phyloP scores from a whole-genome alignment of 73 alveolate genomes.

The Uronychia setigera region DNA sequence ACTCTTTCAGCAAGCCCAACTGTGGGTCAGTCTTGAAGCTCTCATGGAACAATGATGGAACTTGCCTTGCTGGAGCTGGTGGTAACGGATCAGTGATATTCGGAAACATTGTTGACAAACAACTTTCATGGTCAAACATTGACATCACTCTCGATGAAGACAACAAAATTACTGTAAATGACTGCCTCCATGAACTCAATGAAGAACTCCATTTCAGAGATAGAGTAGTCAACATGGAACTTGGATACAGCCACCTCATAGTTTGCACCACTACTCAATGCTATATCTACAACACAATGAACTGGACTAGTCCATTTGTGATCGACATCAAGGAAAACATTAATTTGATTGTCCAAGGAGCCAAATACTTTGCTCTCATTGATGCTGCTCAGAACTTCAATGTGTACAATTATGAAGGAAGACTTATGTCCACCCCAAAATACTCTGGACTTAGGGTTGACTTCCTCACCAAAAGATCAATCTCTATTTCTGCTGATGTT shows the following conservation, averaged over 20 bases:
- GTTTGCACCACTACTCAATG: conserved; percentile 97
- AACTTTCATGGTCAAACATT: conserved; percentile 94
- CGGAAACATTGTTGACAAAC: conserved; percentile 89
- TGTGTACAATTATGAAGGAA: conserved; percentile 97
- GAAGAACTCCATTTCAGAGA: conserved; percentile 98
- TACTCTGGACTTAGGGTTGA: conserved; percentile 93
- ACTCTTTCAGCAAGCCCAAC: conserved; percentile 89
- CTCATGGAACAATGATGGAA: conserved; percentile 95
- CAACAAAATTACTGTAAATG: conserved; percentile 93
- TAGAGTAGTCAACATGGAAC: conserved; percentile 95
- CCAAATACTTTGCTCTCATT: conserved; percentile 94
- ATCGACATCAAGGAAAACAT: conserved; percentile 81
- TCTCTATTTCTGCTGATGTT: conserved; percentile 84
- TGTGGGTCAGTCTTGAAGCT: conserved; percentile 88
- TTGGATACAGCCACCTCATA: conserved; percentile 91
- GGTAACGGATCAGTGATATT: conserved; percentile 96
- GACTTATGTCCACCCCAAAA: conserved; percentile 89
- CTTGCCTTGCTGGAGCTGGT: conserved; percentile 98
- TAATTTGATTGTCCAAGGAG: conserved; percentile 84
- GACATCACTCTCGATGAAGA: conserved; percentile 96
- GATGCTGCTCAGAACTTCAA: conserved; percentile 93
- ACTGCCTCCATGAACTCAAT: conserved; percentile 95
- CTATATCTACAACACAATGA: conserved; percentile 88
- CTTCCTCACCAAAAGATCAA: conserved; percentile 77
- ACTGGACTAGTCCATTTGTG: conserved; percentile 92